Conservation (phyloP, 352 stramenopile species). For the Pythium rhizo-oryzae region DNA sequence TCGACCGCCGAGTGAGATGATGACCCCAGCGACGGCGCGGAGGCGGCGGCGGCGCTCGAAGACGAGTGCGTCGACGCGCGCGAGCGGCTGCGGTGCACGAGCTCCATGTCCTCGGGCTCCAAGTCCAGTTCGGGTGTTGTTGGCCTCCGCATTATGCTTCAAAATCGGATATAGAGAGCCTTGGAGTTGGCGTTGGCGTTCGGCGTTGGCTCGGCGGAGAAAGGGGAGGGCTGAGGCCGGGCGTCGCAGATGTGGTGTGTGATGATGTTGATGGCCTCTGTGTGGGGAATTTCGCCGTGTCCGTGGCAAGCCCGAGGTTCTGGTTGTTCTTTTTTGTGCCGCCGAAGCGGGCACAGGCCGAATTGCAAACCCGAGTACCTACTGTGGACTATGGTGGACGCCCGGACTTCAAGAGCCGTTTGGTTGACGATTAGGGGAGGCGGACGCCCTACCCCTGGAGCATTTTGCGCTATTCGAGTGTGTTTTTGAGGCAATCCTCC, state of each 20-base stretch:
- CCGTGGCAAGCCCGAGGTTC: neutral
- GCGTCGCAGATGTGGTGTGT: neutral
- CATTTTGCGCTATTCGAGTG: neutral
- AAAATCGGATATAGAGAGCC: neutral
- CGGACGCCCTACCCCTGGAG: neutral
- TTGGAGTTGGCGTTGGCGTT: neutral
- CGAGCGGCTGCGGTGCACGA: slow-evolving; percentile 6
- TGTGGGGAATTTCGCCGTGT: neutral
- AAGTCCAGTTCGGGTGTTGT: slow-evolving; percentile 16
- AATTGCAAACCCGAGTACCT: too few relatives aligned
- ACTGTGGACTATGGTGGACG: slow-evolving; percentile 5
- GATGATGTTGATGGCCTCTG: neutral
- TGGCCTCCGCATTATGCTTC: slow-evolving; percentile 6
- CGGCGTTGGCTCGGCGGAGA: neutral
- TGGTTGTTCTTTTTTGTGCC: slow-evolving; percentile 4
- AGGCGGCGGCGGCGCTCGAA: neutral
- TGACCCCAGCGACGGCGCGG: neutral
- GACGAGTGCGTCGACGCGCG: slow-evolving; percentile 8
- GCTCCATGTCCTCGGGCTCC: slow-evolving; percentile 30
- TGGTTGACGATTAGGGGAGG: neutral
- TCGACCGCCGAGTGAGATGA: neutral
- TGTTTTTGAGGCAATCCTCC: too few relatives aligned
- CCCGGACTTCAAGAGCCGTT: slow-evolving; percentile 1
- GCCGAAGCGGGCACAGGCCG: too few relatives aligned
- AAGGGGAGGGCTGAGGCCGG: neutral